Evolutionary conservation across 169 alveolate species (phyloP).

Genomic region (Cryptosporidium xiaoi): DNA sequence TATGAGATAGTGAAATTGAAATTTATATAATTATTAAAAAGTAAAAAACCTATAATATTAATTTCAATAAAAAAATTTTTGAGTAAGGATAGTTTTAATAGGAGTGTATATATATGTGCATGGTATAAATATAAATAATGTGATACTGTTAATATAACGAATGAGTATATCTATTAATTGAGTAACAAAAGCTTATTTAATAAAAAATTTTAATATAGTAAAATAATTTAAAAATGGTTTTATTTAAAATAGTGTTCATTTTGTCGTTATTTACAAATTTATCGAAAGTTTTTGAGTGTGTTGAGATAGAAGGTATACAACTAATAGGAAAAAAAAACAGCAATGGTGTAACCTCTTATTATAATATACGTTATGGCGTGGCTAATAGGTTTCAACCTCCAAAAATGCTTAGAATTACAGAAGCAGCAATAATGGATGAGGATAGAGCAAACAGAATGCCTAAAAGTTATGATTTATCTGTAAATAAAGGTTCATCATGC

Average conservation of each 20-base stretch:
- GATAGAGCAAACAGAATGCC: conserved; percentile 44
- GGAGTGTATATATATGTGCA: background rate
- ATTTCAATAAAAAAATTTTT: no score
- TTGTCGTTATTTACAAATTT: conserved; percentile 26
- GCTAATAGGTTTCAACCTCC: conserved; percentile 71
- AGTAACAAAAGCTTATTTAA: no score
- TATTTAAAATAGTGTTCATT: conserved; percentile 19
- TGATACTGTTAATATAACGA: no score
- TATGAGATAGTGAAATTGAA: no score
- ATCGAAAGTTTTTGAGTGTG: conserved; percentile 30
- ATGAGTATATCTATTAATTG: no score
- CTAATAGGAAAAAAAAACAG: conserved; percentile 27
- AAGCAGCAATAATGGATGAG: conserved; percentile 63
- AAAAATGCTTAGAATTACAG: conserved; percentile 37
- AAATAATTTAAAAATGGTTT: background rate
- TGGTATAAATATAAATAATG: no score
- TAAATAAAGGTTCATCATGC: conserved; percentile 63
- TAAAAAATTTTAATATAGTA: no score
- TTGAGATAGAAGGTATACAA: conserved; percentile 71
- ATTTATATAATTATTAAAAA: no score
- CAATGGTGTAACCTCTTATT: conserved; percentile 51
- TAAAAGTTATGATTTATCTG: conserved; percentile 42
- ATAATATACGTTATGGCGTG: conserved; percentile 52
- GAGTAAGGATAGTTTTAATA: background rate
- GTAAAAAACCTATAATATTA: no score